phyloP scores from a whole-genome alignment of 345 rosid species.

The Pseudoturritis turrita region DNA sequence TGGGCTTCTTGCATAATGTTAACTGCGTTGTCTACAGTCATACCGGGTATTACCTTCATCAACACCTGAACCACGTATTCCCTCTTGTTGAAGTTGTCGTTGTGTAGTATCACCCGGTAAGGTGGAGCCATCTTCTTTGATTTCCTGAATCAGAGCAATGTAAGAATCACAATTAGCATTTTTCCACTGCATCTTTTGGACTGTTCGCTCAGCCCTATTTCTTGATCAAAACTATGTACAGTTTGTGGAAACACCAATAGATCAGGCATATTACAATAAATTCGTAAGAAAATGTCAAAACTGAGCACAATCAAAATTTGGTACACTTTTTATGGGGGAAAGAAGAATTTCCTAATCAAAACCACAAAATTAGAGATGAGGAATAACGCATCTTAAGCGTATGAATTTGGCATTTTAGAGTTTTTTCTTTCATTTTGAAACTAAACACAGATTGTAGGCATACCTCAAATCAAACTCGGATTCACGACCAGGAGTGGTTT shows the following conservation, averaged over 20 bases:
- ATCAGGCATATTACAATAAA: background rate
- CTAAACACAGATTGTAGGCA: background rate
- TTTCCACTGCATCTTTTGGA: background rate
- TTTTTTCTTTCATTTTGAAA: too few species aligned
- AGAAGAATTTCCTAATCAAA: too few species aligned
- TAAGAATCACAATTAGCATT: background rate
- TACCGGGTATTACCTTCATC: constrained; percentile 93
- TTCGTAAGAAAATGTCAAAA: too few species aligned
- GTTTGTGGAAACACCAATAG: background rate
- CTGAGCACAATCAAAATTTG: too few species aligned
- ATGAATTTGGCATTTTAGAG: too few species aligned
- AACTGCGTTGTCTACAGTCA: constrained; percentile 92
- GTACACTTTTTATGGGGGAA: too few species aligned
- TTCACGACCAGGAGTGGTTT: constrained; percentile 67
- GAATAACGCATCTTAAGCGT: too few species aligned
- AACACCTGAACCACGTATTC: constrained; percentile 92
- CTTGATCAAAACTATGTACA: background rate
- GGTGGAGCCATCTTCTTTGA: constrained; percentile 79
- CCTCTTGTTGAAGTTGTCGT: constrained; percentile 84
- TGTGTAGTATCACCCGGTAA: constrained; percentile 77
- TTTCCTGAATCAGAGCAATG: constrained; percentile 45
- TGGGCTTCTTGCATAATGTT: constrained; percentile 99
- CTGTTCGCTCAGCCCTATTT: background rate
- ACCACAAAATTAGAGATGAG: too few species aligned
- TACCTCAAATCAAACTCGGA: constrained; percentile 77